Evolutionary conservation across 106 monocot genomes (phyloP).

Genomic region (Apostasia ramifera): DNA sequence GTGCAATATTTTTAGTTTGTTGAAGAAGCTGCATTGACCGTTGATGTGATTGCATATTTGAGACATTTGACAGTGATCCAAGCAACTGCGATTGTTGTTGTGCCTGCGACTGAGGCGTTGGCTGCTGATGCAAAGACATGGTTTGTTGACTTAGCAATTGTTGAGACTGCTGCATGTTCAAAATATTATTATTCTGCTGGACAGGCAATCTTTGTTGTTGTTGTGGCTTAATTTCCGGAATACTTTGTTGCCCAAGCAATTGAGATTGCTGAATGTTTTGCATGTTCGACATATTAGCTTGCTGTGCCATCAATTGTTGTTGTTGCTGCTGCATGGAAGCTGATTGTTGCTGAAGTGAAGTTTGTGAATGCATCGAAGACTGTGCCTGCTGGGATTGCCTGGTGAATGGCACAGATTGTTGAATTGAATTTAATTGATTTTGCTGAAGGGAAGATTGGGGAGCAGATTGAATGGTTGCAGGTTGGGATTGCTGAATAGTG

Average conservation of each 20-base stretch:
- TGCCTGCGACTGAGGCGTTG: conserved; percentile 16
- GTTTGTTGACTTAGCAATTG: conserved; percentile 30
- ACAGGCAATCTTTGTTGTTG: conserved; percentile 49
- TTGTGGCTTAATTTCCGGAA: conserved; percentile 45
- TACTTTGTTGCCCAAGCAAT: conserved; percentile 45
- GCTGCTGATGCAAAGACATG: conserved; percentile 32
- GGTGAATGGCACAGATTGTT: conserved; percentile 36
- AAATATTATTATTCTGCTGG: conserved; percentile 55
- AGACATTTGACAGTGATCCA: conserved; percentile 23
- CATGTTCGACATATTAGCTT: conserved; percentile 38
- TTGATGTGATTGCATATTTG: conserved; percentile 35
- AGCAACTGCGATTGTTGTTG: conserved; percentile 36
- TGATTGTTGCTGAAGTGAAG: conserved; percentile 45
- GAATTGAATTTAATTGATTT: conserved; percentile 53
- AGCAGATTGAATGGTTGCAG: conserved; percentile 36
- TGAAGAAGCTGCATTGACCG: conserved; percentile 48
- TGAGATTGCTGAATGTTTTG: conserved; percentile 42
- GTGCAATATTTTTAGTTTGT: conserved; percentile 33
- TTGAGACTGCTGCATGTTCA: conserved; percentile 61
- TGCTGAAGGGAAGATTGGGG: conserved; percentile 40
- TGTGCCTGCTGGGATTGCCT: conserved; percentile 51
- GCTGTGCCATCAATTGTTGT: conserved; percentile 43
- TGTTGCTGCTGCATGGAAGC: conserved; percentile 36
- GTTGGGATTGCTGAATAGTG: conserved; percentile 42
- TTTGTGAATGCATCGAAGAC: conserved; percentile 36